Evolutionary conservation across 2,329 filamentous ascomycete genomes (phyloP).

Genomic region (Penicillium concentricum): DNA sequence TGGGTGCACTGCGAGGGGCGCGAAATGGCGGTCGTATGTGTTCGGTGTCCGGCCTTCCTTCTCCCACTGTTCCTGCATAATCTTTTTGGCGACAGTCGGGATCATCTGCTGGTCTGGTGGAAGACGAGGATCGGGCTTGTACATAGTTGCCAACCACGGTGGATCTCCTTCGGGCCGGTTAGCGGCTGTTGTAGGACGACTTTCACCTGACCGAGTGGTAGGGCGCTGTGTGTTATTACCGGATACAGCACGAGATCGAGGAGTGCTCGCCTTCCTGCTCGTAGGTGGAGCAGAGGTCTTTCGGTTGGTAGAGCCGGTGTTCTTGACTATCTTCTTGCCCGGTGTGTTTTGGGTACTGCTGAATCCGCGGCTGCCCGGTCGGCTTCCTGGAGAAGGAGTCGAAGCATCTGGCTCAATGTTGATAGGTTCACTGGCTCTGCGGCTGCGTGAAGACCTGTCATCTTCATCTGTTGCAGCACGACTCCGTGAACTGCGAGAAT

Average conservation of each 20-base stretch:
- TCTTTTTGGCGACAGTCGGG: conserved; percentile 83
- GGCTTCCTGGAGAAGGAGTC: conserved; percentile 29
- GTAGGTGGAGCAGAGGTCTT: conserved; percentile 41
- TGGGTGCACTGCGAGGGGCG: conserved; percentile 62
- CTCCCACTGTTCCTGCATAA: conserved; percentile 95
- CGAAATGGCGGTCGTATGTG: conserved; percentile 83
- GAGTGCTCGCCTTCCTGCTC: conserved; percentile 41
- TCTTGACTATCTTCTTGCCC: conserved; percentile 33
- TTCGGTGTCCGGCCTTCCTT: conserved; percentile 83
- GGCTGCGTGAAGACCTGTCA: conserved; percentile 53
- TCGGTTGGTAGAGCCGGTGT: conserved; percentile 29
- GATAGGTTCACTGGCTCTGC: conserved; percentile 63
- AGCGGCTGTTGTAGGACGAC: conserved; percentile 52
- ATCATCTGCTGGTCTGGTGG: conserved; percentile 95
- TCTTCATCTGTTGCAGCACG: conserved; percentile 59
- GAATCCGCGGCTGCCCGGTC: conserved; percentile 34
- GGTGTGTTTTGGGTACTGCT: conserved; percentile 27
- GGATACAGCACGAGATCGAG: conserved; percentile 36
- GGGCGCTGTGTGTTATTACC: conserved; percentile 50
- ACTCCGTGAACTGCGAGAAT: conserved; percentile 64
- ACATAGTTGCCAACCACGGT: conserved; percentile 91
- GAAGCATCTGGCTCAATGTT: conserved; percentile 25
- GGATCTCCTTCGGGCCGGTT: conserved; percentile 88
- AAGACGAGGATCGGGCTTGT: conserved; percentile 90
- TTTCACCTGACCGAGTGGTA: conserved; percentile 62